Conservation (phyloP, 805 yeast species). For the Hanseniaspora meyeri region DNA sequence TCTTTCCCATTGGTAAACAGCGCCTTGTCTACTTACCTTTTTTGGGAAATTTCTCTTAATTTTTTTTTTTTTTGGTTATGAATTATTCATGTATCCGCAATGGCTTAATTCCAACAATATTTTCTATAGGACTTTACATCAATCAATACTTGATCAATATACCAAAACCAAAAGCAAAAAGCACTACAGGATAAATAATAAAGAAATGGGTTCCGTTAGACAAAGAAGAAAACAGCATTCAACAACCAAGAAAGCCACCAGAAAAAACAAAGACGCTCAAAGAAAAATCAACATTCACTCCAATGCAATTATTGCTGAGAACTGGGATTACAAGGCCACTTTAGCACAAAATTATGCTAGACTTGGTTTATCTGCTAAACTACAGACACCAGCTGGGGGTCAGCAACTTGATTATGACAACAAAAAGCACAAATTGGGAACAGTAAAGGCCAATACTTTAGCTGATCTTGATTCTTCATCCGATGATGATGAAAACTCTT, state of each 20-base stretch:
- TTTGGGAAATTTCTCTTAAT: background rate
- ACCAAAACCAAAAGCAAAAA: background rate
- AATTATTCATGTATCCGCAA: background rate
- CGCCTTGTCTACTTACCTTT: background rate
- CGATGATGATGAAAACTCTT: conserved; percentile 20
- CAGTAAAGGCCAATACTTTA: conserved; percentile 19
- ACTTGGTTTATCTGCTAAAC: conserved; percentile 59
- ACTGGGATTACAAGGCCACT: conserved; percentile 81
- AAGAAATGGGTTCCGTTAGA: conserved; percentile 58
- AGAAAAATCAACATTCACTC: conserved; percentile 52
- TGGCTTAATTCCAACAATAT: no score
- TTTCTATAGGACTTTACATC: background rate
- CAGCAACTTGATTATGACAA: conserved; percentile 44
- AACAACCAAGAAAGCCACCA: conserved; percentile 54
- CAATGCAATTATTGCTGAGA: conserved; percentile 71
- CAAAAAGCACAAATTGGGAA: conserved; percentile 29
- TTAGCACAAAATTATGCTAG: conserved; percentile 74
- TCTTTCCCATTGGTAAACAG: background rate
- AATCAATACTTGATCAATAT: no score
- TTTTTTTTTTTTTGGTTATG: background rate
- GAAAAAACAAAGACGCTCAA: conserved; percentile 58
- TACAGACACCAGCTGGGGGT: conserved; percentile 70
- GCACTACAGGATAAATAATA: background rate
- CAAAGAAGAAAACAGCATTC: conserved; percentile 73
- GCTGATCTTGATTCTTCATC: conserved; percentile 24